Percentiles rank a stretch among this genome's conserved stretches.
These are phyloP conservation scores for Alnus rubra DNA, from an alignment of 306 rosid genomes.

Conservation along the genomic window DNA sequence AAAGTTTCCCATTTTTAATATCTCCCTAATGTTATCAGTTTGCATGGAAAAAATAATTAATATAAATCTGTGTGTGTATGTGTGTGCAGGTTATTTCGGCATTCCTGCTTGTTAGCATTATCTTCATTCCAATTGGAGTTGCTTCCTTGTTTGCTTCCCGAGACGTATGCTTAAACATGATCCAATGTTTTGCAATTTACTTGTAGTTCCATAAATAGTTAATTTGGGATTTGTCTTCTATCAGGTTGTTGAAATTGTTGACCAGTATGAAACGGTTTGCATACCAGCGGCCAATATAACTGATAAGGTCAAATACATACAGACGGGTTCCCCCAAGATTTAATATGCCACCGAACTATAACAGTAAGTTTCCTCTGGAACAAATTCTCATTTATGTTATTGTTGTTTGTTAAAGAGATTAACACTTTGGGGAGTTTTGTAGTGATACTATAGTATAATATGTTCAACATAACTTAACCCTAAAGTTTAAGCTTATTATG, in stretches of 20 bases:
- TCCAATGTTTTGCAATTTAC: slow-evolving; percentile 15
- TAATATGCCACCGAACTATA: slow-evolving; percentile 50
- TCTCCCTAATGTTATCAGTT: background rate
- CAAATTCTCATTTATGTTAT: background rate
- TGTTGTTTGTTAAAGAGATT: slow-evolving; percentile 4
- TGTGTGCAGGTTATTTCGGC: slow-evolving; percentile 81
- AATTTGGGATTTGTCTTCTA: slow-evolving; percentile 29
- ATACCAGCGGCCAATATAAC: slow-evolving; percentile 39
- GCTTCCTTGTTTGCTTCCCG: slow-evolving; percentile 77
- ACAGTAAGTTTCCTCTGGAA: slow-evolving; percentile 39
- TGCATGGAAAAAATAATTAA: background rate
- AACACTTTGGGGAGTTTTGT: no score
- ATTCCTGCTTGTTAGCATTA: slow-evolving; percentile 71
- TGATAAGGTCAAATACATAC: slow-evolving; percentile 62
- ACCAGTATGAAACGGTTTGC: slow-evolving; percentile 66
- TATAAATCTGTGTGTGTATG: slow-evolving; percentile 6
- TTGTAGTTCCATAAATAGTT: slow-evolving; percentile 30
- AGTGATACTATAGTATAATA: no score
- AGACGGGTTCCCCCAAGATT: slow-evolving; percentile 30
- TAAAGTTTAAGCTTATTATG: no score
- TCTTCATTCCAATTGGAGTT: slow-evolving; percentile 92
- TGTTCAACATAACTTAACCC: no score
- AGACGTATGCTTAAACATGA: slow-evolving; percentile 51
- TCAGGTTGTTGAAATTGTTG: slow-evolving; percentile 85
- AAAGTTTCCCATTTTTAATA: background rate